Evolutionary conservation across 192 early-diverging fungal species (phyloP), one percentile per base, ranked within the genome.

Genomic region (Linnemannia zychae): DNA sequence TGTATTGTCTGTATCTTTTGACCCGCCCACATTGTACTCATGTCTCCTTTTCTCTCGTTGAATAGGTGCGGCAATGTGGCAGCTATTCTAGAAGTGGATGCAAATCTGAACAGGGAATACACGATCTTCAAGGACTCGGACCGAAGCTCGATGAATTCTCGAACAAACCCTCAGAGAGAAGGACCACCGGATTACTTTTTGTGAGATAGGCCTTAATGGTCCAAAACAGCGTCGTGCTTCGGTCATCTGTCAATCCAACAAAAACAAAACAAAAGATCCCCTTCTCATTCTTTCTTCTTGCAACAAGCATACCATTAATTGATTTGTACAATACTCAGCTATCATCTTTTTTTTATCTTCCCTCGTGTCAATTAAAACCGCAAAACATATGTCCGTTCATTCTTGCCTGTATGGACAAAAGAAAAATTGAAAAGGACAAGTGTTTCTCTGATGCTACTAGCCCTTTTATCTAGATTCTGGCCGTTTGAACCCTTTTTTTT

Each of bases 41-140:
- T 22, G 28, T 22, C 2, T 40, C n/a, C 38, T 44, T 33, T 20
- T 28, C 9, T 70, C 48, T 71, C 50, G n/a, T 73, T 44, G 67
- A 2, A 15, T 82, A 92, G 94, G 81, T 99, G 99, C 82, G 98
- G 98, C 7, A 99, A 99, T 83, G 97, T 99, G 7, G 98, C 98
- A 24, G 97, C 98, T 0, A 99, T 99, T 79, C 88, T 99, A 49
- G 95, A 98, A 88, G 91, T 99, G 57, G 96, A 99, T 77, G 94
- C 98, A 81, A 93, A 98, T 66, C 80, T 99, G 79, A 93, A 93
- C 20, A 94, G 91, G 82, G 95, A 94, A 79, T 99, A 95, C 81
- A 97, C 96, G 87, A 95, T 98, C 65, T 99, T 99, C 84, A 77
- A 44, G 50, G 69, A 79, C 28, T 79, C 79, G 17, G 74, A 76